Percentiles rank a stretch among this genome's conserved stretches.
Evolutionary conservation across 805 yeast genomes (phyloP).

Genomic region (Saccharomycopsis oosterbeekiorum): DNA sequence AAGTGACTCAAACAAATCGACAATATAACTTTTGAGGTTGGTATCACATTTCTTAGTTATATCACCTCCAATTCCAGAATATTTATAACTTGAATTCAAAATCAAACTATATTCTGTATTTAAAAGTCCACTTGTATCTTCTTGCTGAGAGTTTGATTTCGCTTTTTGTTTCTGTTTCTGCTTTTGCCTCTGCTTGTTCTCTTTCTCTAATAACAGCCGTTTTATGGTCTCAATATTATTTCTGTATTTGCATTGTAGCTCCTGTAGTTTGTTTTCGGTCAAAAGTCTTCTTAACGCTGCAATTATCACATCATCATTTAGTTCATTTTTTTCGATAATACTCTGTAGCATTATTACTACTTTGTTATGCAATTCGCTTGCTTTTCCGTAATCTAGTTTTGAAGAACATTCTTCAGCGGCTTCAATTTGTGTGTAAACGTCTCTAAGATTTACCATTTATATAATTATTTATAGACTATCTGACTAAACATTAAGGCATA

Average conservation of each 20-base stretch:
- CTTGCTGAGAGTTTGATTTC: not conserved
- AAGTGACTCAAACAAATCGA: conserved; percentile 5
- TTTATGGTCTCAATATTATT: not conserved
- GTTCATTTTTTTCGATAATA: not conserved
- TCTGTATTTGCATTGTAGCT: not conserved
- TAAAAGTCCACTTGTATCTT: conserved; percentile 1
- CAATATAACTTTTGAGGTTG: not conserved
- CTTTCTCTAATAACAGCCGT: not conserved
- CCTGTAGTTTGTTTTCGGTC: not conserved
- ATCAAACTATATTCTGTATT: conserved; percentile 9
- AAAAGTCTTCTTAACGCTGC: not conserved
- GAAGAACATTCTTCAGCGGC: conserved; percentile 4
- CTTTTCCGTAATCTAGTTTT: conserved; percentile 3
- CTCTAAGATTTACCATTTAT: not conserved
- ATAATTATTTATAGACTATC: not conserved
- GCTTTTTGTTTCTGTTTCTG: not conserved
- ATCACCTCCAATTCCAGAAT: not conserved
- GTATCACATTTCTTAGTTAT: not conserved
- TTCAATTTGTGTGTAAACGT: conserved; percentile 1
- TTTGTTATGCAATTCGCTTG: conserved; percentile 1
- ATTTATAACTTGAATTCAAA: conserved; percentile 1
- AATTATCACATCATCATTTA: not conserved
- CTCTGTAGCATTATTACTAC: not conserved
- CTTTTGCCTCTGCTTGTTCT: not conserved
- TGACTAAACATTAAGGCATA: not conserved